Conservation (phyloP, 345 rosid species). For the Lumnitzera littorea region DNA sequence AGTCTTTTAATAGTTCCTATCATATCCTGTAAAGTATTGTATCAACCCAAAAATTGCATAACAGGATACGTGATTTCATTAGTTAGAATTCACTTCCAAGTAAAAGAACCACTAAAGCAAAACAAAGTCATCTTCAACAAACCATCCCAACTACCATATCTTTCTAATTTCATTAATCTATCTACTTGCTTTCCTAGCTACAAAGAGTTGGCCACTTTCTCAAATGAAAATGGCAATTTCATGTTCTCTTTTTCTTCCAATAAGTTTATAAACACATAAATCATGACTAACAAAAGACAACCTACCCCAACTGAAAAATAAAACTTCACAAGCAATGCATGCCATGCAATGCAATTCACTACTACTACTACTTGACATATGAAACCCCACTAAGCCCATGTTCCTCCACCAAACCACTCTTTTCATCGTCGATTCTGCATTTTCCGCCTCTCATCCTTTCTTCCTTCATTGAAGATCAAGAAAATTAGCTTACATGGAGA, state of each 20-base stretch:
- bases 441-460: background rate
- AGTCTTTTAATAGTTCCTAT: no score
- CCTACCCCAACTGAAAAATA: conserved; percentile 6
- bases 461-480: no score
- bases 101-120: no score
- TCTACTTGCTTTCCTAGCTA: background rate
- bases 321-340: conserved; percentile 15
- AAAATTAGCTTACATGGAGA: conserved; percentile 33
- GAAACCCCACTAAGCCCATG: conserved; percentile 1
- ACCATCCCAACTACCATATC: conserved; percentile 1
- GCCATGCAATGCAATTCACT: conserved; percentile 7
- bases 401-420: background rate
- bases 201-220: conserved; percentile 2
- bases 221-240: conserved; percentile 8
- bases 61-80: no score
- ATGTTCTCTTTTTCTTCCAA: background rate
- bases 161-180: background rate
- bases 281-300: conserved; percentile 20
- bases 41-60: no score
- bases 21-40: no score
- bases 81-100: no score
- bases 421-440: background rate
- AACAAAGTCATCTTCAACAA: no score
- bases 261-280: conserved; percentile 6
- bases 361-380: background rate